A percentile compares a stretch with the other conserved stretches of the same genome.
Conservation (phyloP, 2,329 filamentous ascomycete species). For the Penicillium fuscoglaucum region DNA sequence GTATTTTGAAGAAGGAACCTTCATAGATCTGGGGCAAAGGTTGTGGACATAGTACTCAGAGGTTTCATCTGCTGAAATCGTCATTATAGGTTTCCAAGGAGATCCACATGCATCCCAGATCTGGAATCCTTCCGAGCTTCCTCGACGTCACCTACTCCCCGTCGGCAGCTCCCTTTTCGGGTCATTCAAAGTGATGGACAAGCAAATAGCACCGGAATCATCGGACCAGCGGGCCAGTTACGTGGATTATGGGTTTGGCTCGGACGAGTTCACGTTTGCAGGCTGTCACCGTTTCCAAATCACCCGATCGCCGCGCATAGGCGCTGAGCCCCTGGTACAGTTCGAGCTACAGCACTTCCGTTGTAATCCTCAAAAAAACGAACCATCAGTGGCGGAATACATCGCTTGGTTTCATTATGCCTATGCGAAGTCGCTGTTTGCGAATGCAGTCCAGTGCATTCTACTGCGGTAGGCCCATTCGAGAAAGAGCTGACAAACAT, state of each 20-base stretch:
- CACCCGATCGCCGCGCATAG: background rate
- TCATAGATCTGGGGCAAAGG: background rate
- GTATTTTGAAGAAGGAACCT: background rate
- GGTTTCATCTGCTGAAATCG: background rate
- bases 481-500: background rate
- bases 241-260: background rate
- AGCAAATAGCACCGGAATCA: background rate
- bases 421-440: background rate
- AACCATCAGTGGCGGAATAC: background rate
- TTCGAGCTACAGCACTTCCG: background rate
- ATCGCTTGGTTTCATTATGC: background rate
- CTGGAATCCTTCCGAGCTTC: background rate
- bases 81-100: background rate
- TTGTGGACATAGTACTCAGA: background rate
- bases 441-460: background rate
- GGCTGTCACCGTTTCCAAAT: background rate
- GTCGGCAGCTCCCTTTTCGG: background rate
- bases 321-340: background rate
- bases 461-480: background rate
- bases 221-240: background rate
- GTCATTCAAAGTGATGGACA: background rate
- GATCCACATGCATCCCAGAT: background rate
- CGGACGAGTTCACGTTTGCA: background rate
- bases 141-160: background rate
- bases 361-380: background rate